Evolutionary conservation across 2,329 filamentous ascomycete genomes (phyloP), one percentile per base, ranked within the genome.

Genomic region (Colletotrichum paranaense): DNA sequence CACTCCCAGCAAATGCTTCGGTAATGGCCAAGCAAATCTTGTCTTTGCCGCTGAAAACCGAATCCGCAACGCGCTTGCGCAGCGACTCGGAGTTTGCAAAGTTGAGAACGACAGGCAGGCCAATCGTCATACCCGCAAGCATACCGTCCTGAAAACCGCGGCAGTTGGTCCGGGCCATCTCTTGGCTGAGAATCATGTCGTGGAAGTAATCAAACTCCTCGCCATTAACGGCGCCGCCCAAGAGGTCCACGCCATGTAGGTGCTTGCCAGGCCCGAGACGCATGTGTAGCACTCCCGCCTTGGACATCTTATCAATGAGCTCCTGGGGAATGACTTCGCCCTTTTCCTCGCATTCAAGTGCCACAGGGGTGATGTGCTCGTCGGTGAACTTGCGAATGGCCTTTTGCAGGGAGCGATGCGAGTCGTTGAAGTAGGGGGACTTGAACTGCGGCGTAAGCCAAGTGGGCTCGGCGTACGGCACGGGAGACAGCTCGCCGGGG

Each of bases 161-260:
- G 32, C 93, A 91, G 81, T 93, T 94, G 7, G 90, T 86, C 38
- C 95, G 88, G 1, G 89, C 87, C 76, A 94, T 84, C 83, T 97
- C 95, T 83, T 97, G 94, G 9, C 87, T 85, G 65, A 93, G 86
- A 76, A 97, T 90, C 80, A 97, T 81, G 80, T 97, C 94, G 81
- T 97, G 94, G 83, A 97, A 94, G 82, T 95, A 95, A 81, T 97
- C 94, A 78, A 95, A 97, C 75, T 95, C 92, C 81, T 95, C 91
- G 63, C 93, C 93, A 79, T 93, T 90, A 67, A 95, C 88, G 19
- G 87, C 92, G 57, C 93, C 94, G 73, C 88, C 89, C 67, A 96
- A 83, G 52, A 97, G 83, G 19, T 88, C 86, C 42, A 92, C 88
- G 24, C 93, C 93, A 78, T 95, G 90, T 65, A 97, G 84, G 82